Evolutionary conservation across 2,329 filamentous ascomycete genomes (phyloP).

Genomic region (Iodosphaeria phyllophila): DNA sequence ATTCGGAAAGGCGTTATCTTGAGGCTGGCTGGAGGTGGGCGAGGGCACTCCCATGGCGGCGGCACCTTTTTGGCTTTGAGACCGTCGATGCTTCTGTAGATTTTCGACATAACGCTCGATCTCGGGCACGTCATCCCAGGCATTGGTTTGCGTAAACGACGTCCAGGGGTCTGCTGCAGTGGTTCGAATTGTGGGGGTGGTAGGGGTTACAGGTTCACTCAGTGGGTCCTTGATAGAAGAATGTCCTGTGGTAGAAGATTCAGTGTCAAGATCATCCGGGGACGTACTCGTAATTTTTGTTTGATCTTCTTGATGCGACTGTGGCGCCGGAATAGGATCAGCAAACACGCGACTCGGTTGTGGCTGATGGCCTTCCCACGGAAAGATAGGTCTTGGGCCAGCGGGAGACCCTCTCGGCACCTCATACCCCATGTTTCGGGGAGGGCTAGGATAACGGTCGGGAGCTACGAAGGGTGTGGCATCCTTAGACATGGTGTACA

Average conservation of each 20-base stretch:
- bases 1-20: constrained; percentile 10
- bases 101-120: constrained; percentile 77
- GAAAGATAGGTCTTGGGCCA: constrained; percentile 57
- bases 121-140: constrained; percentile 81
- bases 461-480: constrained; percentile 60
- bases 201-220: constrained; percentile 26
- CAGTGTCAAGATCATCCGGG: constrained; percentile 9
- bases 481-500: constrained; percentile 72
- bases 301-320: constrained; percentile 17
- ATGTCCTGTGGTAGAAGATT: constrained; percentile 17
- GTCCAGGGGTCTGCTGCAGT: constrained; percentile 46
- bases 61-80: constrained; percentile 13
- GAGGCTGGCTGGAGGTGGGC: too few species aligned
- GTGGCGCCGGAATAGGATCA: too few species aligned
- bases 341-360: constrained; percentile 46
- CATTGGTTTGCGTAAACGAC: constrained; percentile 59
- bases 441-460: constrained; percentile 59
- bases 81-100: constrained; percentile 40
- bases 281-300: constrained; percentile 3
- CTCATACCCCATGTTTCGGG: constrained; percentile 76
- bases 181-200: constrained; percentile 26
- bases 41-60: constrained; percentile 9
- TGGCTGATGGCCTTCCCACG: constrained; percentile 62
- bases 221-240: constrained; percentile 16
- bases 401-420: constrained; percentile 48